These are phyloP conservation scores for Actinomortierella ambigua DNA, from an alignment of 371 early-diverging fungal species.

Conservation along the genomic window DNA sequence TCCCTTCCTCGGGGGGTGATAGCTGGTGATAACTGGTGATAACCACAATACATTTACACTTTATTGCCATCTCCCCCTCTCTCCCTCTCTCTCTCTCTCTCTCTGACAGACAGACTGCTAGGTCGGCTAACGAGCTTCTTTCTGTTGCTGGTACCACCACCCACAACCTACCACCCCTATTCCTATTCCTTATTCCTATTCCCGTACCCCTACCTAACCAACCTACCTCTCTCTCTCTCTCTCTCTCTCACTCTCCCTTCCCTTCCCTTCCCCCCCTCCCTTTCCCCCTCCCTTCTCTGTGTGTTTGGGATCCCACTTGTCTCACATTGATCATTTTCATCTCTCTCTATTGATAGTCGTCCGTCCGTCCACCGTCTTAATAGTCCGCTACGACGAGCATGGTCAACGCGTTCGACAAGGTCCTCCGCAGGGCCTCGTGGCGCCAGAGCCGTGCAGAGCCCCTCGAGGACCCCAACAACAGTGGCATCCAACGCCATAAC, in stretches of 20 bases:
- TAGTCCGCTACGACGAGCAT: constrained; percentile 5
- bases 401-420: constrained; percentile 25
- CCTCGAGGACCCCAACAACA: constrained; percentile 39
- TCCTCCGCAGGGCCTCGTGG: constrained; percentile 41
- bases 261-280: background rate
- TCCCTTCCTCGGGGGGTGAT: no score
- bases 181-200: no score
- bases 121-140: no score
- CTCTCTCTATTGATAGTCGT: constrained; percentile 4
- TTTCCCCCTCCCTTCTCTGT: constrained; percentile 4
- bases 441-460: constrained; percentile 29
- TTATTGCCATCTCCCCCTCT: no score
- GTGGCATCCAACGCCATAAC: constrained; percentile 16
- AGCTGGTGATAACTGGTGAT: no score
- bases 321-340: background rate
- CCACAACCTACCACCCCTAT: no score
- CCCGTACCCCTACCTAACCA: no score
- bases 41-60: no score
- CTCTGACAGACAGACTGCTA: no score
- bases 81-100: no score
- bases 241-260: constrained; percentile 3
- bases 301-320: background rate
- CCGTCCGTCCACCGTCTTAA: background rate
- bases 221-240: background rate
- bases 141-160: no score